These are phyloP conservation scores for Candida insectorum DNA, from an alignment of 805 yeast species.

Conservation along the genomic window DNA sequence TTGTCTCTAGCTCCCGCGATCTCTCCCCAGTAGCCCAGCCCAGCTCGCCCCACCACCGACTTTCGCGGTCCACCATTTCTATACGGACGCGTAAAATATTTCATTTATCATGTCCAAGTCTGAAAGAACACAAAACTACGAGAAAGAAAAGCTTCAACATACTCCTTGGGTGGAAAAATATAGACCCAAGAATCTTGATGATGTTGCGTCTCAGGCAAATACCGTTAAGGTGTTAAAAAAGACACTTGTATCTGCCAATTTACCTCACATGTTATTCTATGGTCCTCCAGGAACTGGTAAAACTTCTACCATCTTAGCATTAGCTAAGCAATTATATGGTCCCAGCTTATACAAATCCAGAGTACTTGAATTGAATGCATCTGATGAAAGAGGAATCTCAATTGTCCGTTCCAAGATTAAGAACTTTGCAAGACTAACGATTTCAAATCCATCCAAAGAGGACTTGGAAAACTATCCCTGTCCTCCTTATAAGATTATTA, in stretches of 20 bases:
- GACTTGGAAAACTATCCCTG: slow-evolving; percentile 80
- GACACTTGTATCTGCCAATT: slow-evolving; percentile 73
- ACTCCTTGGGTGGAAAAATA: slow-evolving; percentile 94
- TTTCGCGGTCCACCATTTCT: too few relatives aligned
- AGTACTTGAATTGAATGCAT: slow-evolving; percentile 81
- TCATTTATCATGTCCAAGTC: slow-evolving; percentile 2
- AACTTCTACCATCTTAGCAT: slow-evolving; percentile 81
- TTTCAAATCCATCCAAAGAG: slow-evolving; percentile 72
- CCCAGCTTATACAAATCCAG: slow-evolving; percentile 65
- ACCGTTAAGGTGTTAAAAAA: slow-evolving; percentile 80
- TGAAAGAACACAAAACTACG: slow-evolving; percentile 20
- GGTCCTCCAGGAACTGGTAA: slow-evolving; percentile 96
- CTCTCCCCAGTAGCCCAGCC: too few relatives aligned
- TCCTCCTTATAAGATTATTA: slow-evolving; percentile 92
- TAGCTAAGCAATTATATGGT: slow-evolving; percentile 74
- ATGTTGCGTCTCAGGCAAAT: slow-evolving; percentile 88
- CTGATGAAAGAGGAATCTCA: slow-evolving; percentile 87
- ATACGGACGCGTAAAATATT: slow-evolving; percentile 1
- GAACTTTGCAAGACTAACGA: slow-evolving; percentile 80
- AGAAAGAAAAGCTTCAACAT: slow-evolving; percentile 43
- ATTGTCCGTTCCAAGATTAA: slow-evolving; percentile 84
- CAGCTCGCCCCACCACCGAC: too few relatives aligned
- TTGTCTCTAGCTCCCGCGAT: too few relatives aligned
- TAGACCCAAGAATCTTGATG: slow-evolving; percentile 84
- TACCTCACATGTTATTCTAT: slow-evolving; percentile 89